phyloP scores from a whole-genome alignment of 2,329 filamentous ascomycete genomes.

The Paramyrothecium sp. region DNA sequence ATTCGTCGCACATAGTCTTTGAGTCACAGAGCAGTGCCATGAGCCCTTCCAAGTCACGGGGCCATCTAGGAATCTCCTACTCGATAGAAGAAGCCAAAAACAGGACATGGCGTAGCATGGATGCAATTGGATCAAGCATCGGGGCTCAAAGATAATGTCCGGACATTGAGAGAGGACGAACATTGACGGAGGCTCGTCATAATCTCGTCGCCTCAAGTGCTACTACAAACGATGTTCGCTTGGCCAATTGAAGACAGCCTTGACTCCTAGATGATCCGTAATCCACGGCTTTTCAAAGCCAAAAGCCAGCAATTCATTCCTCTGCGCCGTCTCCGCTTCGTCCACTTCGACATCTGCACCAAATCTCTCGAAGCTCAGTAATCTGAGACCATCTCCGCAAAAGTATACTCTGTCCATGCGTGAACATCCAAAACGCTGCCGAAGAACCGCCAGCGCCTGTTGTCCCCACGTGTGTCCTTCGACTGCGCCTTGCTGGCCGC shows the following conservation, averaged over 20 bases:
- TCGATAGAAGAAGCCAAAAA: too few relatives aligned
- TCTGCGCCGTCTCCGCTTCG: slow-evolving; percentile 11
- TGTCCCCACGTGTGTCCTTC: slow-evolving; percentile 59
- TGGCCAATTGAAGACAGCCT: not conserved
- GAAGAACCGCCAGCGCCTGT: slow-evolving; percentile 39
- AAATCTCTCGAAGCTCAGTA: slow-evolving; percentile 41
- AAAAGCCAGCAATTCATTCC: slow-evolving; percentile 16
- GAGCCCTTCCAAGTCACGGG: too few relatives aligned
- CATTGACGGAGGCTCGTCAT: too few relatives aligned
- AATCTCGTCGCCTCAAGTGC: too few relatives aligned
- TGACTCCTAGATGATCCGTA: slow-evolving; percentile 30
- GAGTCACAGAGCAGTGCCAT: too few relatives aligned
- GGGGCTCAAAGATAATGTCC: too few relatives aligned
- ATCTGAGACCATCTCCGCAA: slow-evolving; percentile 29
- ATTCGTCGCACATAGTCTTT: too few relatives aligned
- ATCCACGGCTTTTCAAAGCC: slow-evolving; percentile 41
- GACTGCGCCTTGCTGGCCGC: slow-evolving; percentile 47
- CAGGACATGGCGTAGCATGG: too few relatives aligned
- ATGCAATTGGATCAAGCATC: too few relatives aligned
- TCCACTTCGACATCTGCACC: slow-evolving; percentile 36
- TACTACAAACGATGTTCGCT: too few relatives aligned
- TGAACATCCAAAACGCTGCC: slow-evolving; percentile 44
- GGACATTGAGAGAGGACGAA: too few relatives aligned
- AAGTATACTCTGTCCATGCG: slow-evolving; percentile 55
- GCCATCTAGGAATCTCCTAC: too few relatives aligned